Percentiles rank a stretch among this genome's conserved stretches.
phyloP scores from a whole-genome alignment of 345 rosid species.

The Psidium friedrichsthalianum region DNA sequence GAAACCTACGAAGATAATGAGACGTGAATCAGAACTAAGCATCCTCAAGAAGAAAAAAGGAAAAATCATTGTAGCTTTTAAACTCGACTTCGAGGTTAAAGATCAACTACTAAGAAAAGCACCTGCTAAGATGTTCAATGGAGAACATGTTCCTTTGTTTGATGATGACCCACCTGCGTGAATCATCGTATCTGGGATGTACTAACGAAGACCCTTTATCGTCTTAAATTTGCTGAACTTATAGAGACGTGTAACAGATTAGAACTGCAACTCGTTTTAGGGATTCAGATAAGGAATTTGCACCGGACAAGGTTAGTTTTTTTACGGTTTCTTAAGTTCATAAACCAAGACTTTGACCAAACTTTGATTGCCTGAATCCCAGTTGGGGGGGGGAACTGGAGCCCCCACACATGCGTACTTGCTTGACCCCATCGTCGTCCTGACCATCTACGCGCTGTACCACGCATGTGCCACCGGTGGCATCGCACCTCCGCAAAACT shows the following conservation, averaged over 20 bases:
- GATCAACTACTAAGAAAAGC: background rate
- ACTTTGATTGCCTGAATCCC: constrained; percentile 48
- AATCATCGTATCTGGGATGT: background rate
- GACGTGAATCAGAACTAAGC: background rate
- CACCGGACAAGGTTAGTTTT: background rate
- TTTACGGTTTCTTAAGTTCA: too few relatives aligned
- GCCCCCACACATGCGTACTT: constrained; percentile 61
- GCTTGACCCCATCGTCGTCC: constrained; percentile 35
- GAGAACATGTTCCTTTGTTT: background rate
- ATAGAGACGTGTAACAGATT: too few relatives aligned
- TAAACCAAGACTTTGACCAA: background rate
- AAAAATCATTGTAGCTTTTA: background rate
- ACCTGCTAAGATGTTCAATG: constrained; percentile 10
- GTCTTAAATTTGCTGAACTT: background rate
- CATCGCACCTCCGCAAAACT: too few relatives aligned
- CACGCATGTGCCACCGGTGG: constrained; percentile 88
- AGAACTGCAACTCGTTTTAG: background rate
- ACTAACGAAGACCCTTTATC: background rate
- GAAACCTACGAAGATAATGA: background rate
- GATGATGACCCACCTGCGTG: constrained; percentile 14
- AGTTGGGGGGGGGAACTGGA: constrained; percentile 66
- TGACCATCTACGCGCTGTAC: constrained; percentile 10
- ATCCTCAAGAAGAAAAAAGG: background rate
- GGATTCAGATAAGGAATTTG: background rate
- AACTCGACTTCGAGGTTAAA: background rate